Evolutionary conservation across 2,329 filamentous ascomycete species (phyloP).

Genomic region (Fusarium sp.): DNA sequence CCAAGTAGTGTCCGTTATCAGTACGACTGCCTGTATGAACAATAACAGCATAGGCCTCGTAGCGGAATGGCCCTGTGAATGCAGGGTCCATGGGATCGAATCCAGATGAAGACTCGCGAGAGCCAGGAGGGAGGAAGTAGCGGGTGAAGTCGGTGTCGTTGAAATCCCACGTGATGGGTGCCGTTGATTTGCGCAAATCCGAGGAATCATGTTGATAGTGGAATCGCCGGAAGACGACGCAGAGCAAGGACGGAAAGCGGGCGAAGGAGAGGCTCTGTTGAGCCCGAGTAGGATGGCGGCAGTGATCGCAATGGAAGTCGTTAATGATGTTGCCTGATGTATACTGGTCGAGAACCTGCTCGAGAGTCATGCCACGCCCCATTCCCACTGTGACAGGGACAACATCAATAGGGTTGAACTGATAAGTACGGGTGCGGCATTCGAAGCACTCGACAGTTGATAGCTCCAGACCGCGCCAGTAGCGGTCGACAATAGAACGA

Average conservation of each 20-base stretch:
- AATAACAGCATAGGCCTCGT: conserved; percentile 88
- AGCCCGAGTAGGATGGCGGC: conserved; percentile 72
- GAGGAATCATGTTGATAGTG: conserved; percentile 46
- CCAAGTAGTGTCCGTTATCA: conserved; percentile 82
- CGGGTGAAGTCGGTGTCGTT: conserved; percentile 68
- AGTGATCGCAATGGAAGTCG: conserved; percentile 78
- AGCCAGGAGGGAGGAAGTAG: conserved; percentile 52
- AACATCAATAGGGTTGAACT: conserved; percentile 62
- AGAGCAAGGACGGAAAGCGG: conserved; percentile 80
- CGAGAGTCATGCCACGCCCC: conserved; percentile 49
- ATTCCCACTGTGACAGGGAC: conserved; percentile 55
- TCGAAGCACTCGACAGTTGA: conserved; percentile 74
- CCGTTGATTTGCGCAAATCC: conserved; percentile 71
- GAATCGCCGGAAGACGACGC: conserved; percentile 76
- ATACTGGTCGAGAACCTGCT: conserved; percentile 76
- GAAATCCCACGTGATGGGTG: conserved; percentile 79
- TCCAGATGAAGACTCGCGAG: conserved; percentile 41
- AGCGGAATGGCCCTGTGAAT: conserved; percentile 69
- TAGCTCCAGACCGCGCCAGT: conserved; percentile 82
- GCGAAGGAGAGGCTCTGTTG: conserved; percentile 78
- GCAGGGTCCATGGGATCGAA: conserved; percentile 50
- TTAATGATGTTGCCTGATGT: conserved; percentile 73
- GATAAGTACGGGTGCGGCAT: conserved; percentile 60
- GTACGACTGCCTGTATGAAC: conserved; percentile 76
- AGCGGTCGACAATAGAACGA: conserved; percentile 77